phyloP scores from a whole-genome alignment of 164 flowering plant species.

The Akebia trifoliata region DNA sequence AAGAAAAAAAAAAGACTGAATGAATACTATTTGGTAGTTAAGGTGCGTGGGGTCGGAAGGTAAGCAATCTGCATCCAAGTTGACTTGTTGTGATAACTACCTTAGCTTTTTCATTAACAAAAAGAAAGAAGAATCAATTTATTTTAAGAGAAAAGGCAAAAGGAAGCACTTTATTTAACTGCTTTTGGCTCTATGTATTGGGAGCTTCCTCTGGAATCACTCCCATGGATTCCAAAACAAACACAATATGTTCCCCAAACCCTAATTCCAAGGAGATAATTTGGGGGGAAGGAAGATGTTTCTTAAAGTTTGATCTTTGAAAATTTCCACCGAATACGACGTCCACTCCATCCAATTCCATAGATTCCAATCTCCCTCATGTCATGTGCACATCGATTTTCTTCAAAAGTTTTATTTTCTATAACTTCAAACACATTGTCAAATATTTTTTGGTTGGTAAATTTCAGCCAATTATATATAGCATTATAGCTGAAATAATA shows the following conservation, averaged over 20 bases:
- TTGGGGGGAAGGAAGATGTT: neutral
- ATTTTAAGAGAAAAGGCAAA: neutral
- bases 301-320: neutral
- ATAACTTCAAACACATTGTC: too few species aligned
- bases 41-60: too few species aligned
- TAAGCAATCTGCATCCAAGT: too few species aligned
- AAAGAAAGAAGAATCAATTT: neutral
- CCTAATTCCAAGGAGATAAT: neutral
- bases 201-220: slow-evolving; percentile 7
- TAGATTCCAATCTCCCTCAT: too few species aligned
- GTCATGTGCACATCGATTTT: too few species aligned
- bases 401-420: too few species aligned
- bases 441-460: too few species aligned
- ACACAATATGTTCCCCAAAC: slow-evolving; percentile 2
- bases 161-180: slow-evolving; percentile 1
- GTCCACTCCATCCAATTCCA: slow-evolving; percentile 8
- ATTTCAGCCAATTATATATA: too few species aligned
- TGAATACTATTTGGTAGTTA: too few species aligned
- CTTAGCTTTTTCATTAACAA: neutral
- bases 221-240: neutral
- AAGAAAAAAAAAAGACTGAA: too few species aligned
- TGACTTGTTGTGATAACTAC: too few species aligned
- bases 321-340: slow-evolving; percentile 8
- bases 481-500: too few species aligned
- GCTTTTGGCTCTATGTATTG: slow-evolving; percentile 16